Conservation (phyloP, 768 basidiomycete species). For the Flagelloscypha sp. region DNA sequence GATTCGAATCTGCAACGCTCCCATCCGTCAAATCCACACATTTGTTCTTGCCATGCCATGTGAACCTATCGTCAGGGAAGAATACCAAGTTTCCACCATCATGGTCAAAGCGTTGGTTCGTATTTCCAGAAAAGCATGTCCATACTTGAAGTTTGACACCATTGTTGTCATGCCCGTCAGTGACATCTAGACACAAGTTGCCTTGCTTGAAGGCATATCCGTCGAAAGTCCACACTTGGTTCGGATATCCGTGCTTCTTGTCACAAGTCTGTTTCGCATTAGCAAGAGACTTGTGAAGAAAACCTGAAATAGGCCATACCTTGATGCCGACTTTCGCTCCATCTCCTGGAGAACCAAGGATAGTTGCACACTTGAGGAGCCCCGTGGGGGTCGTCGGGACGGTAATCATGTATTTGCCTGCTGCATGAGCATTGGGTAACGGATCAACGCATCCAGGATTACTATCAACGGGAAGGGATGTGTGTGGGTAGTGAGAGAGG, state of each 20-base stretch:
- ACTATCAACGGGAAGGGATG: conserved; percentile 10
- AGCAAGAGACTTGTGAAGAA: no score
- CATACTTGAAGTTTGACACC: conserved; percentile 17
- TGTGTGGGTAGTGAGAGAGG: conserved; percentile 12
- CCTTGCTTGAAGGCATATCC: no score
- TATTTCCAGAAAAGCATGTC: conserved; percentile 13
- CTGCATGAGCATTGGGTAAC: no score
- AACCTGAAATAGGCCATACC: no score
- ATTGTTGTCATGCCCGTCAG: conserved; percentile 8
- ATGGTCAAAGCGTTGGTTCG: conserved; percentile 14
- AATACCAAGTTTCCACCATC: conserved; percentile 7
- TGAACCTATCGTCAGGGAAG: conserved; percentile 9
- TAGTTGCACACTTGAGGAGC: no score
- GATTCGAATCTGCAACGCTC: conserved; percentile 8
- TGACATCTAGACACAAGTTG: conserved; percentile 17
- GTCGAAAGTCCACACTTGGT: no score
- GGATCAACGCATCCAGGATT: conserved; percentile 8
- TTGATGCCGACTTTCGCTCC: no score
- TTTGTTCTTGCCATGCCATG: conserved; percentile 9
- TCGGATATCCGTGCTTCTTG: no score
- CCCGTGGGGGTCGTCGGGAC: no score
- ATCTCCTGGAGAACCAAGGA: no score
- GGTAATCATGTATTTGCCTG: no score
- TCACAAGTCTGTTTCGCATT: no score
- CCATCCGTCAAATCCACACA: conserved; percentile 13